phyloP scores from a whole-genome alignment of 2,329 filamentous ascomycete species.

The Talaromyces sp. region DNA sequence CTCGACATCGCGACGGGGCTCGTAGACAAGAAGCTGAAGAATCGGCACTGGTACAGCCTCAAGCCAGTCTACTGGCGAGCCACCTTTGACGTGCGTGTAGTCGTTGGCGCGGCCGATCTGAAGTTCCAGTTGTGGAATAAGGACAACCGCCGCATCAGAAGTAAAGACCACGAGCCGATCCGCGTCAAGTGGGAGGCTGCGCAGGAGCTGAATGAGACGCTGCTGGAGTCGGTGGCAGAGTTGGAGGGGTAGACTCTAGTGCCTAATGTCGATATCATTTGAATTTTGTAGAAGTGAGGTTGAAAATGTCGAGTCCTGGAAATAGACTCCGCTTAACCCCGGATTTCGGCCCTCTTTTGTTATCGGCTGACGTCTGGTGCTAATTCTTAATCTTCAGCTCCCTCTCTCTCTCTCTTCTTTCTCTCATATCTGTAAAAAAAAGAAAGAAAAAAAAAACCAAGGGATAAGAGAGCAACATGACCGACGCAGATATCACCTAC shows the following conservation, averaged over 20 bases:
- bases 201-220: not conserved
- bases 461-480: slow-evolving; percentile 11
- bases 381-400: not conserved
- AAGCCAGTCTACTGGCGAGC: slow-evolving; percentile 26
- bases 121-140: slow-evolving; percentile 29
- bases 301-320: not conserved
- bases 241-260: not conserved
- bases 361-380: not conserved
- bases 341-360: not conserved
- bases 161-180: slow-evolving; percentile 23
- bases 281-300: not conserved
- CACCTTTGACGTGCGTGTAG: slow-evolving; percentile 25
- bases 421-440: not conserved
- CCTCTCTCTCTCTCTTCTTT: not conserved
- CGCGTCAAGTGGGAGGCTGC: slow-evolving; percentile 22
- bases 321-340: not conserved
- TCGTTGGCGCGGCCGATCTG: slow-evolving; percentile 29
- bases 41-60: slow-evolving; percentile 28
- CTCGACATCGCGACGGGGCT: slow-evolving; percentile 21
- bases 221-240: not conserved
- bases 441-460: not conserved
- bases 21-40: slow-evolving; percentile 29
- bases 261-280: not conserved
- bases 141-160: slow-evolving; percentile 15
- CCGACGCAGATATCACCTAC: slow-evolving; percentile 15